Evolutionary conservation across 345 rosid species (phyloP).

Genomic region (Eucalyptus decipiens): DNA sequence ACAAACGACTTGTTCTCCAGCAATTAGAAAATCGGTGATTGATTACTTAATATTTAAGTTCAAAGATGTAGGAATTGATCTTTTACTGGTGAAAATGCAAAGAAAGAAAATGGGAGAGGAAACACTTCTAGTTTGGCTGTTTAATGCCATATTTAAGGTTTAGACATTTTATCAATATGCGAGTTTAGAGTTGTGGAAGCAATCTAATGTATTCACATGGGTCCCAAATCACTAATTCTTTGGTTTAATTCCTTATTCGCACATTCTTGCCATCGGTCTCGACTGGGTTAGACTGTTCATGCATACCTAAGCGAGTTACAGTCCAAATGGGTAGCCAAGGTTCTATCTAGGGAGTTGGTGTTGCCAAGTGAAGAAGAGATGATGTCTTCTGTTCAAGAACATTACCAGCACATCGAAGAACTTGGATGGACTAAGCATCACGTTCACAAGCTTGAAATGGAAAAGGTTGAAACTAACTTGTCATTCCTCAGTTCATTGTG

Average conservation of each 20-base stretch:
- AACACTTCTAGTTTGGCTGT: background rate
- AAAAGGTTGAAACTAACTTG: background rate
- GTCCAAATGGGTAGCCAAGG: slow-evolving; percentile 13
- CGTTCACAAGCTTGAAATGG: background rate
- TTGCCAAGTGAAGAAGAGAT: slow-evolving; percentile 3
- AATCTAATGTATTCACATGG: background rate
- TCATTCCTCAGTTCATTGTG: background rate
- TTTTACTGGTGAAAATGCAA: background rate
- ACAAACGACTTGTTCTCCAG: background rate
- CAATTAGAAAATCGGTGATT: background rate
- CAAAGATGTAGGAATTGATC: background rate
- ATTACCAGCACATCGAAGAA: background rate
- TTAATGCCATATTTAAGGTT: background rate
- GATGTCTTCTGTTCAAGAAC: background rate
- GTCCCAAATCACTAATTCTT: background rate
- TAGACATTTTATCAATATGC: background rate
- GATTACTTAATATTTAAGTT: background rate
- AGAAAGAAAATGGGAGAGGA: background rate
- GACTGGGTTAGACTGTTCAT: background rate
- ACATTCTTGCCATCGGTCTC: background rate
- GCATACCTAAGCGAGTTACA: background rate
- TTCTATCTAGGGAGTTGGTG: background rate
- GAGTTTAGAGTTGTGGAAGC: background rate
- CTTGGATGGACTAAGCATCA: background rate
- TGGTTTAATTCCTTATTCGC: background rate